A percentile compares a stretch with the other conserved stretches of the same genome.
Conservation (phyloP, 164 flowering plant genomes). For the grape (Vitis vinifera) region ASM3070453v1 NC_081814.1:1128001-1128500, state of each 20-base stretch:
- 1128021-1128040: conserved; percentile 16
- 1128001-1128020: conserved; percentile 30
- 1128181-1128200: conserved; percentile 12
- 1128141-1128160: conserved; percentile 21
- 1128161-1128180: conserved; percentile 11
- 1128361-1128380: conserved; percentile 91
- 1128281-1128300: conserved; percentile 9
- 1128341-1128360: conserved; percentile 49
- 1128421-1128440: conserved; percentile 64
- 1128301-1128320: conserved; percentile 8
- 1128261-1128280: conserved; percentile 11
- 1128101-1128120: conserved; percentile 17
- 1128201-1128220: conserved; percentile 19
- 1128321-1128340: conserved; percentile 28
- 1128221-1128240: conserved; percentile 35
- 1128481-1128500: background rate
- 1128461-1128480: conserved; percentile 6
- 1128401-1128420: conserved; percentile 60
- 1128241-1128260: conserved; percentile 30
- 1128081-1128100: conserved; percentile 24
- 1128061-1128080: conserved; percentile 26
- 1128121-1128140: conserved; percentile 19
- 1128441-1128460: conserved; percentile 24
- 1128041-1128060: conserved; percentile 22
- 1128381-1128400: conserved; percentile 75